A percentile compares a stretch with the other conserved stretches of the same genome.
phyloP scores from a whole-genome alignment of 73 alveolate genomes.

The Paraurostyla sp. region DNA sequence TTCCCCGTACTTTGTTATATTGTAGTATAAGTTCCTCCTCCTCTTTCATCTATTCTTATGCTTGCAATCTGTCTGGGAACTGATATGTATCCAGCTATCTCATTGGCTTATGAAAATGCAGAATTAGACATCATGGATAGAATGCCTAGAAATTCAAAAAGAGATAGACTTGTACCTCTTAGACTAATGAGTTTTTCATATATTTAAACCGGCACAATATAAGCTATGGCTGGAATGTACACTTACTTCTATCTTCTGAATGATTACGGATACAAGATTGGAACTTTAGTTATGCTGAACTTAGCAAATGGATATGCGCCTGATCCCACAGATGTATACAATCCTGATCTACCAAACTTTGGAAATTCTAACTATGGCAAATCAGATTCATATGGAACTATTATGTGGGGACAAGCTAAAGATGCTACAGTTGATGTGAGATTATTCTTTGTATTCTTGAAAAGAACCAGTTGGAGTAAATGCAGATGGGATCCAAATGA shows the following conservation, averaged over 20 bases:
- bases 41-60: conserved; percentile 89
- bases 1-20: conserved; percentile 86
- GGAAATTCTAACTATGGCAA: conserved; percentile 55
- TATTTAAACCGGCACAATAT: conserved; percentile 82
- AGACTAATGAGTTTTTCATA: conserved; percentile 85
- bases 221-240: conserved; percentile 87
- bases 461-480: conserved; percentile 40
- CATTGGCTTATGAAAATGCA: conserved; percentile 95
- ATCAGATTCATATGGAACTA: background rate
- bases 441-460: background rate
- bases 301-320: conserved; percentile 69
- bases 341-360: conserved; percentile 51
- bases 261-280: conserved; percentile 92
- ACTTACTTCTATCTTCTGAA: conserved; percentile 89
- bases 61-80: conserved; percentile 92
- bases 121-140: conserved; percentile 94
- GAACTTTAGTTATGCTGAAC: conserved; percentile 71
- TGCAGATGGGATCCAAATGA: conserved; percentile 70
- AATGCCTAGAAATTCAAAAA: conserved; percentile 93
- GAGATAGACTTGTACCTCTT: conserved; percentile 89
- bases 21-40: conserved; percentile 82
- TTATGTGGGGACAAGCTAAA: background rate
- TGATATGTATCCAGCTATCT: conserved; percentile 95
- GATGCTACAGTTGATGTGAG: conserved; percentile 17
- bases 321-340: conserved; percentile 56